phyloP scores from a whole-genome alignment of 1,139 yeast species.

The Kodamaea sp. region DNA sequence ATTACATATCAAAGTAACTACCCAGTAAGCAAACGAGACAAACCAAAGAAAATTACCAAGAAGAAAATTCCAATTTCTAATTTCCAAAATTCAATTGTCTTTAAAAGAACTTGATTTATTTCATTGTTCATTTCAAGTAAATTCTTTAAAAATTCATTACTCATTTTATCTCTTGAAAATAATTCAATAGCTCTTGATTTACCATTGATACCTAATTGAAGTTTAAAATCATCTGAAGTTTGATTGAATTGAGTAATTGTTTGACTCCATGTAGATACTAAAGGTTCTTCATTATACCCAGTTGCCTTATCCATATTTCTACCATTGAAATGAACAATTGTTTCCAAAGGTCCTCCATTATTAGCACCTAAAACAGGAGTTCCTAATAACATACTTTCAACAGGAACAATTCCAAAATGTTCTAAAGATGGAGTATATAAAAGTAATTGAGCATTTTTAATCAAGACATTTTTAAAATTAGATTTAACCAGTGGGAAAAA shows the following conservation, averaged over 20 bases:
- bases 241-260: constrained; percentile 45
- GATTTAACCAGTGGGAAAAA: constrained; percentile 81
- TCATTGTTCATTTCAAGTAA: constrained; percentile 12
- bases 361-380: constrained; percentile 84
- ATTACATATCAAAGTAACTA: too few species aligned
- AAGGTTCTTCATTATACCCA: constrained; percentile 68
- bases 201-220: constrained; percentile 48
- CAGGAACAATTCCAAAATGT: constrained; percentile 96
- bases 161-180: constrained; percentile 65
- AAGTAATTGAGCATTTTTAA: constrained; percentile 55
- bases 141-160: constrained; percentile 41
- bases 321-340: constrained; percentile 49
- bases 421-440: constrained; percentile 89
- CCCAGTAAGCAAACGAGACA: background rate
- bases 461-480: constrained; percentile 58
- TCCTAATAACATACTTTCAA: constrained; percentile 84
- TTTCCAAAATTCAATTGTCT: constrained; percentile 9
- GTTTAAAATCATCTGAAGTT: constrained; percentile 26
- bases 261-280: constrained; percentile 59
- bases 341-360: constrained; percentile 92
- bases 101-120: constrained; percentile 9
- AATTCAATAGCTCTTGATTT: constrained; percentile 43
- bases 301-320: constrained; percentile 49
- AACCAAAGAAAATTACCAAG: background rate
- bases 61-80: constrained; percentile 3